Base-by-base conservation (phyloP, 257 asterid genomes). In the Solanum raphanifolium region DNA sequence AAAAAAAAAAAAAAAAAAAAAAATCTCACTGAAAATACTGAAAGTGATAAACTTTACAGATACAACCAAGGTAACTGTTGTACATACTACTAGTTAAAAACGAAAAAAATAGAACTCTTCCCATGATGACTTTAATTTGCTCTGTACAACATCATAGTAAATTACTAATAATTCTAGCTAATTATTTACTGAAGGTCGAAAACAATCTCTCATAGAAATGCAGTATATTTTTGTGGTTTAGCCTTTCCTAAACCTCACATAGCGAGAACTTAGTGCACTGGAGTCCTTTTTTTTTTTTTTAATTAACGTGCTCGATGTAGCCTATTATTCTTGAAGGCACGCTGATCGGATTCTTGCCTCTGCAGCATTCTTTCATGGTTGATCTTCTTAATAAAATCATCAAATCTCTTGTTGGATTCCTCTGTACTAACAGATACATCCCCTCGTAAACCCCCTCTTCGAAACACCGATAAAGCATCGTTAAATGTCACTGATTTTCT, bases 401-500 rank as follows among this genome's bases (percentile, higher is more conserved):
- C 89, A 46, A 79, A 58, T 81, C 31, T 79, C 18, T 29, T 82
- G 35, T 87, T 78, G 46, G 84, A 62, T 69, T 87, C 89, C 43
- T 87, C 89, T 27, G 62, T 15, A 41, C 86, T 87, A 4, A 79
- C 29, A 13, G 74, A 36, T 15, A 76, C 18, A 21, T 79, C 89
- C 72, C 89, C 55, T 52, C 65, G 46, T 58, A 87, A 36, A 4
- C 89, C 89, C 38, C 88, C 88, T 86, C 55, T 76, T 13, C 91
- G 88, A 38, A 90, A 88, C 25, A 88, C 35, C 43, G 94, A 90
- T 4, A 91, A 89, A 11, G 93, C 31, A 5, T 94, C 95, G 43
- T 93, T 90, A 86, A 95, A 95, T 27, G 96, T 93, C 91, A 92
- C 90, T 11, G 93, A 90, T 55, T 94, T 92, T 88, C 93, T 90